phyloP scores from a whole-genome alignment of 345 rosid genomes.

The Brassica cretica region DNA sequence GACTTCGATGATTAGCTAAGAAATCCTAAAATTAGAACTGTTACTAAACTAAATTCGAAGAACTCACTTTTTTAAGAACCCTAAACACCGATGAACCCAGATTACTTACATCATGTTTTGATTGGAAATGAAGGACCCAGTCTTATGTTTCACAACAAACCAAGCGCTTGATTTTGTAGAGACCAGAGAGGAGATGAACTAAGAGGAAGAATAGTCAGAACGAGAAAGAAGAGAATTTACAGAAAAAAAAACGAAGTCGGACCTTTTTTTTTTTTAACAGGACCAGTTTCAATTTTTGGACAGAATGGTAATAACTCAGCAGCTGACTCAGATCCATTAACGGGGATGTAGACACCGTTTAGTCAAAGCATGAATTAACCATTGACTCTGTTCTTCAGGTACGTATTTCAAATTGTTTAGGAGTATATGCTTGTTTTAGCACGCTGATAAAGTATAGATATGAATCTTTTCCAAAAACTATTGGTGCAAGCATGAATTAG shows the following conservation, averaged over 20 bases:
- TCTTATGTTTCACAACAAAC: background rate
- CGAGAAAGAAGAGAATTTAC: too few species aligned
- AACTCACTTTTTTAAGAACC: background rate
- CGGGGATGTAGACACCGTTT: background rate
- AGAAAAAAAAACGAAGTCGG: too few species aligned
- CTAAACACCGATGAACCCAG: background rate
- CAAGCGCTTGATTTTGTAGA: background rate
- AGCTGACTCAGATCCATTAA: background rate
- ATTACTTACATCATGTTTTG: background rate
- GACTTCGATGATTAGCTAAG: background rate
- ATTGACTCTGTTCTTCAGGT: background rate
- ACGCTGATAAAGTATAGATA: background rate
- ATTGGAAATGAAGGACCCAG: background rate
- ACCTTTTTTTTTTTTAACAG: too few species aligned
- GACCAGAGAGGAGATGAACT: background rate
- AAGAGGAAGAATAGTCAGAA: background rate
- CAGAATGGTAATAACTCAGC: background rate
- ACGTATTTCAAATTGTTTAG: background rate
- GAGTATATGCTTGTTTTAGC: background rate
- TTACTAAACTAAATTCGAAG: background rate
- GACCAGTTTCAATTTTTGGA: background rate
- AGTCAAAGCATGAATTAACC: background rate
- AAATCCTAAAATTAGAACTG: background rate
- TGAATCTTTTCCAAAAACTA: background rate
- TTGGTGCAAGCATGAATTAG: background rate